These are phyloP conservation scores for Corymbia citriodora DNA, from an alignment of 441 rosid genomes.

Conservation along the genomic window DNA sequence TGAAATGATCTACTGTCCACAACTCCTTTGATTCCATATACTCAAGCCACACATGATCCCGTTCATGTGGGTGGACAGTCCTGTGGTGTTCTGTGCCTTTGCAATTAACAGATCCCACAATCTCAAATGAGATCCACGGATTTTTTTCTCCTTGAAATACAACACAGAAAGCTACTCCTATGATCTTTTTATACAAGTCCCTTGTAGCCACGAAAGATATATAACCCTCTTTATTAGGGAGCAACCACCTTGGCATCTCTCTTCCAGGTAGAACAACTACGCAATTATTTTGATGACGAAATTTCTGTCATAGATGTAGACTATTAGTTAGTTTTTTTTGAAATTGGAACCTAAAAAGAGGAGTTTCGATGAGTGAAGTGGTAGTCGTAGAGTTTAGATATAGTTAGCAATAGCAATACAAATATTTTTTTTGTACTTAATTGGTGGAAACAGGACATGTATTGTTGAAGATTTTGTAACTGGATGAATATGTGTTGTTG, in stretches of 20 bases:
- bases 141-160: neutral
- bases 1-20: neutral
- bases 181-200: neutral
- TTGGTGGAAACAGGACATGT: too few species aligned
- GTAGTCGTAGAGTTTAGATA: too few species aligned
- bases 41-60: neutral
- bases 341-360: too few species aligned
- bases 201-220: neutral
- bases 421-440: too few species aligned
- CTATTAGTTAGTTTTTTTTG: neutral
- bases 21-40: too few species aligned
- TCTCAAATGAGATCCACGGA: too few species aligned
- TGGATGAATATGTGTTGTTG: too few species aligned
- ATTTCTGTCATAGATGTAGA: neutral
- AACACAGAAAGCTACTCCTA: neutral
- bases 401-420: too few species aligned
- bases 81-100: accelerated
- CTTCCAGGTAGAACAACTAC: neutral
- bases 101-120: too few species aligned
- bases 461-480: too few species aligned
- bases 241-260: neutral
- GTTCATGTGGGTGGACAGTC: accelerated
- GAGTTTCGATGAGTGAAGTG: too few species aligned
- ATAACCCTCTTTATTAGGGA: neutral
- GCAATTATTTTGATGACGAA: too few species aligned